Evolutionary conservation across 257 asterid genomes (phyloP).

Genomic region (Ballota nigra): DNA sequence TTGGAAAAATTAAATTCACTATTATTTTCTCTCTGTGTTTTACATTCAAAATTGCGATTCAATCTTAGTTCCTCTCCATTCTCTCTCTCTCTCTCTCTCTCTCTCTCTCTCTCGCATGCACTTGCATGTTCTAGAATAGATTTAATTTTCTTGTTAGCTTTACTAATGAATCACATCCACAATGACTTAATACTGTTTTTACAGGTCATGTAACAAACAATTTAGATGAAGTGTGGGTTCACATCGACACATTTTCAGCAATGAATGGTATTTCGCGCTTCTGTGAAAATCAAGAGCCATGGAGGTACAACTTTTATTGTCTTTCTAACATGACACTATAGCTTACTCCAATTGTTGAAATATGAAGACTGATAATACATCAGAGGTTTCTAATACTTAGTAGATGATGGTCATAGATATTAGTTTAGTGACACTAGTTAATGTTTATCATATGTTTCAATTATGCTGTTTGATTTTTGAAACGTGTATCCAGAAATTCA

Average conservation of each 20-base stretch:
- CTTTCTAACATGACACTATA: constrained; percentile 14
- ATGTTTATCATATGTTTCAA: not conserved
- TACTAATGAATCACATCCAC: not conserved
- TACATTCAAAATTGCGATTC: not conserved
- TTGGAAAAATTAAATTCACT: not conserved
- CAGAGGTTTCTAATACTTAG: not conserved
- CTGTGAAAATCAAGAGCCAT: constrained; percentile 66
- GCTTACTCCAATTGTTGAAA: constrained; percentile 3
- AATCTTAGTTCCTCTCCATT: not conserved
- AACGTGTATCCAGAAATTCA: constrained; percentile 7
- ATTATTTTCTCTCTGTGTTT: not conserved
- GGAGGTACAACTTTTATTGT: constrained; percentile 55
- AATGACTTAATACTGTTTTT: constrained; percentile 18
- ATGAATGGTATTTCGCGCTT: constrained; percentile 96
- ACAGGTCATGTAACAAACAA: constrained; percentile 51
- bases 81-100: not conserved
- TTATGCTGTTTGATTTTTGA: not conserved
- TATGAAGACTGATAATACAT: not conserved
- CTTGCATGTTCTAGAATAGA: not conserved
- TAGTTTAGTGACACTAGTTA: not conserved
- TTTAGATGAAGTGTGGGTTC: constrained; percentile 68
- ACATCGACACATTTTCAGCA: constrained; percentile 85
- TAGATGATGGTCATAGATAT: not conserved
- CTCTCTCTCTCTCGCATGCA: not conserved
- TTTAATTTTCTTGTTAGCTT: constrained; percentile 9